A percentile compares a stretch with the other conserved stretches of the same genome.
These are phyloP conservation scores for Rubroboletus pulcherrimus DNA, from an alignment of 768 basidiomycete genomes.

Conservation along the genomic window DNA sequence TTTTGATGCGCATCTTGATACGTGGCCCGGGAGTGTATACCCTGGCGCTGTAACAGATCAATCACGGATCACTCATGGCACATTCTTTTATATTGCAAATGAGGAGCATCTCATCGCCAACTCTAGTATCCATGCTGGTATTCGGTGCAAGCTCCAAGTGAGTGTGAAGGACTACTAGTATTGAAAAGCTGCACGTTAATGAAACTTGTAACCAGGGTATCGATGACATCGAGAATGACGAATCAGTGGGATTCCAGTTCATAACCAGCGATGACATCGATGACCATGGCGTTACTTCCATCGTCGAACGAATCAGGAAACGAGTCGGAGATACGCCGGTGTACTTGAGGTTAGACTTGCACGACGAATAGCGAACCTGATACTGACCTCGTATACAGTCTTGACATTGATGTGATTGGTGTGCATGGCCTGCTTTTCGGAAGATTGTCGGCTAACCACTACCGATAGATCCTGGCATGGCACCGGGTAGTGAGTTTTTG, in stretches of 20 bases:
- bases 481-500: slow-evolving; percentile 63
- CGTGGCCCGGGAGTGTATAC: slow-evolving; percentile 38
- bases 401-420: slow-evolving; percentile 85
- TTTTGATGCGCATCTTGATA: slow-evolving; percentile 77
- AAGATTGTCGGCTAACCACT: background rate
- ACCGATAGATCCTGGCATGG: slow-evolving; percentile 64
- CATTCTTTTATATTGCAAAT: slow-evolving; percentile 78
- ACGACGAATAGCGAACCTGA: background rate
- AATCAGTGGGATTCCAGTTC: slow-evolving; percentile 70
- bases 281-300: slow-evolving; percentile 65
- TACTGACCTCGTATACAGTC: slow-evolving; percentile 32
- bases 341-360: slow-evolving; percentile 55
- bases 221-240: slow-evolving; percentile 55
- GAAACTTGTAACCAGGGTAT: slow-evolving; percentile 13
- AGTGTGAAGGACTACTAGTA: slow-evolving; percentile 21
- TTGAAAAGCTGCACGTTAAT: background rate
- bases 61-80: slow-evolving; percentile 76
- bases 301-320: slow-evolving; percentile 65
- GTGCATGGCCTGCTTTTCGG: background rate
- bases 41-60: slow-evolving; percentile 47
- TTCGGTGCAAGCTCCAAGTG: slow-evolving; percentile 69
- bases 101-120: slow-evolving; percentile 75
- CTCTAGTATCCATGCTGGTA: slow-evolving; percentile 78
- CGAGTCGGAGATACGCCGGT: slow-evolving; percentile 74
- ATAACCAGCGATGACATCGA: slow-evolving; percentile 83